Percentiles rank a stretch among this genome's conserved stretches.
These are phyloP conservation scores for Penicillium hordei DNA, from an alignment of 2,329 filamentous ascomycete genomes.

Conservation along the genomic window DNA sequence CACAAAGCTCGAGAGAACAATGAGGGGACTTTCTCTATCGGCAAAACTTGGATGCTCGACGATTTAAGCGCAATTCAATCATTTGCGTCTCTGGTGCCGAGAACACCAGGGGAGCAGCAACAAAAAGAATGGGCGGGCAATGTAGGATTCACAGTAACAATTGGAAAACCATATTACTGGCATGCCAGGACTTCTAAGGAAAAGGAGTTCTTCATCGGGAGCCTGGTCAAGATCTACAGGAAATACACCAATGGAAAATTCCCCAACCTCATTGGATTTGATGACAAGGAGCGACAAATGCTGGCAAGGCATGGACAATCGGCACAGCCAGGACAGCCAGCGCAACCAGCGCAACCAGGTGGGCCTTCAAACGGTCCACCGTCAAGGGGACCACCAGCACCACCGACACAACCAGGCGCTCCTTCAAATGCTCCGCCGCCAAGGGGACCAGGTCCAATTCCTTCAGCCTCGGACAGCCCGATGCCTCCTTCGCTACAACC, in stretches of 20 bases:
- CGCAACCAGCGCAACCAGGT: slow-evolving; percentile 5
- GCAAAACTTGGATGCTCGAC: slow-evolving; percentile 97
- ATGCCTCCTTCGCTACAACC: slow-evolving; percentile 26
- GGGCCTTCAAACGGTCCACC: slow-evolving; percentile 18
- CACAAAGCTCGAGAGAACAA: slow-evolving; percentile 96
- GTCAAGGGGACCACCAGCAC: slow-evolving; percentile 20
- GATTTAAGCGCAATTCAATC: slow-evolving; percentile 83
- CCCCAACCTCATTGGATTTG: slow-evolving; percentile 80
- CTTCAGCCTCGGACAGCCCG: slow-evolving; percentile 6
- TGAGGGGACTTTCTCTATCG: slow-evolving; percentile 93
- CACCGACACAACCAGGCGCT: slow-evolving; percentile 6
- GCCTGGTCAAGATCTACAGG: slow-evolving; percentile 90
- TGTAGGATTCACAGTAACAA: slow-evolving; percentile 80
- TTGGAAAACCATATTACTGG: slow-evolving; percentile 97
- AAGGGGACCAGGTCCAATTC: slow-evolving; percentile 25
- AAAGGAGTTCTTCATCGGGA: slow-evolving; percentile 98
- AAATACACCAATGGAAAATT: slow-evolving; percentile 90
- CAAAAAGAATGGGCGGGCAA: slow-evolving; percentile 75
- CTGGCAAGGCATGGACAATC: slow-evolving; percentile 58
- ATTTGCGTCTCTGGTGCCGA: slow-evolving; percentile 64
- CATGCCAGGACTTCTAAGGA: slow-evolving; percentile 89
- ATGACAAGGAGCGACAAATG: slow-evolving; percentile 72
- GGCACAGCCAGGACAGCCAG: slow-evolving; percentile 7
- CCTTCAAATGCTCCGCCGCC: slow-evolving; percentile 21
- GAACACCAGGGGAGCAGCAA: slow-evolving; percentile 60